Evolutionary conservation across 768 basidiomycete species (phyloP).

Genomic region (Goffeauzyma gilvescens): DNA sequence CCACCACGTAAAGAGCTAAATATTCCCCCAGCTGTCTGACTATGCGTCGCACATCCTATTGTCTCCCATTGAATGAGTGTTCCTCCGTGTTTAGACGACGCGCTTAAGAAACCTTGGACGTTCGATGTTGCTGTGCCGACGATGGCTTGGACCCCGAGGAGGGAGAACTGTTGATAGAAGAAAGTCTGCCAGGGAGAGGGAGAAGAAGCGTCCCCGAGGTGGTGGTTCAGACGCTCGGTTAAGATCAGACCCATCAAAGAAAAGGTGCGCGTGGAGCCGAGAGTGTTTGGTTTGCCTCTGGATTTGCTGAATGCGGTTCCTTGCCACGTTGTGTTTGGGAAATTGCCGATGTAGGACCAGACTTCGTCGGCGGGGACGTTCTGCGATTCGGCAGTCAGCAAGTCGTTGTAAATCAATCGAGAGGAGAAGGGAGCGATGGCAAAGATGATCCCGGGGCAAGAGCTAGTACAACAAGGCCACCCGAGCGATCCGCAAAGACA

Average conservation of each 20-base stretch:
- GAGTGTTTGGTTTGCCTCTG: constrained; percentile 9
- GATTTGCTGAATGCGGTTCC: constrained; percentile 6
- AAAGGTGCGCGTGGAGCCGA: constrained; percentile 11
- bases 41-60: too few species aligned
- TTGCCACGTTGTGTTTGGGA: constrained; percentile 15
- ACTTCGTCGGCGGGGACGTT: constrained; percentile 4
- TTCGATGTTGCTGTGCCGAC: constrained; percentile 7
- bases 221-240: constrained; percentile 12
- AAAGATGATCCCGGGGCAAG: neutral
- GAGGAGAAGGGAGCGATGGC: neutral
- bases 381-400: constrained; percentile 1
- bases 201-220: constrained; percentile 6
- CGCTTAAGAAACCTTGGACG: constrained; percentile 12
- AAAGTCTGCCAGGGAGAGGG: constrained; percentile 5
- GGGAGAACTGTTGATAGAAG: constrained; percentile 12
- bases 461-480: too few species aligned
- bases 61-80: too few species aligned
- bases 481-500: too few species aligned
- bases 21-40: too few species aligned
- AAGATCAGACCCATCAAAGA: constrained; percentile 10
- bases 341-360: constrained; percentile 15
- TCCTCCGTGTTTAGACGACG: too few species aligned
- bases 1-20: too few species aligned
- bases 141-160: constrained; percentile 9
- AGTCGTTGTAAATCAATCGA: constrained; percentile 1